Percentiles rank a stretch among this genome's conserved stretches.
Conservation (phyloP, 495 filamentous ascomycete genomes). For the Corynascus novoguineensis region DNA sequence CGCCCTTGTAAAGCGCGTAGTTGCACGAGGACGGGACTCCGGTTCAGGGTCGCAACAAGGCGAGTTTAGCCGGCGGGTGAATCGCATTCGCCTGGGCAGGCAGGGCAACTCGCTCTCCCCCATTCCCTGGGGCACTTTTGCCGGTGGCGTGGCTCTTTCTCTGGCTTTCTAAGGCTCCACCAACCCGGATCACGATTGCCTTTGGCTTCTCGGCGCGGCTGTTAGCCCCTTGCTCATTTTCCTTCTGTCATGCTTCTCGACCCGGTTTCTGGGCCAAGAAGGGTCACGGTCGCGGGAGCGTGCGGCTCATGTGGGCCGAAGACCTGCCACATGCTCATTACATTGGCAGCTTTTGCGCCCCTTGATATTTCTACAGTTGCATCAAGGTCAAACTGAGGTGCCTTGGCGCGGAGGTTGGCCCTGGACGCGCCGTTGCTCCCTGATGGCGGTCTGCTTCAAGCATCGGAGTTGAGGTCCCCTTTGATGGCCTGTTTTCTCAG, state of each 20-base stretch:
- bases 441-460: background rate
- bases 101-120: no score
- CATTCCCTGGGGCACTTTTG: background rate
- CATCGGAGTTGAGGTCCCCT: background rate
- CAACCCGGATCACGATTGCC: slow-evolving; percentile 8
- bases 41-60: slow-evolving; percentile 10
- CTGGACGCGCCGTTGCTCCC: background rate
- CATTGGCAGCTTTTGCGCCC: background rate
- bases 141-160: slow-evolving; percentile 7
- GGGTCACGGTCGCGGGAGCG: background rate
- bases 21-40: background rate
- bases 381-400: background rate
- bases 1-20: no score
- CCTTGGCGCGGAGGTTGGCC: slow-evolving; percentile 5
- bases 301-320: slow-evolving; percentile 1
- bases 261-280: slow-evolving; percentile 10
- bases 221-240: slow-evolving; percentile 18
- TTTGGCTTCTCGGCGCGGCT: slow-evolving; percentile 14
- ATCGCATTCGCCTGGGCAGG: slow-evolving; percentile 19
- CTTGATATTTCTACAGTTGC: background rate
- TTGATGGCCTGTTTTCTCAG: background rate
- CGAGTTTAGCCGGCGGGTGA: slow-evolving; percentile 21
- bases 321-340: background rate
- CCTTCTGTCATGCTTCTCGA: slow-evolving; percentile 13
- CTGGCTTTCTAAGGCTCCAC: background rate